Conservation (phyloP, 2,329 filamentous ascomycete species). For the Penicillium rolfsii region DNA sequence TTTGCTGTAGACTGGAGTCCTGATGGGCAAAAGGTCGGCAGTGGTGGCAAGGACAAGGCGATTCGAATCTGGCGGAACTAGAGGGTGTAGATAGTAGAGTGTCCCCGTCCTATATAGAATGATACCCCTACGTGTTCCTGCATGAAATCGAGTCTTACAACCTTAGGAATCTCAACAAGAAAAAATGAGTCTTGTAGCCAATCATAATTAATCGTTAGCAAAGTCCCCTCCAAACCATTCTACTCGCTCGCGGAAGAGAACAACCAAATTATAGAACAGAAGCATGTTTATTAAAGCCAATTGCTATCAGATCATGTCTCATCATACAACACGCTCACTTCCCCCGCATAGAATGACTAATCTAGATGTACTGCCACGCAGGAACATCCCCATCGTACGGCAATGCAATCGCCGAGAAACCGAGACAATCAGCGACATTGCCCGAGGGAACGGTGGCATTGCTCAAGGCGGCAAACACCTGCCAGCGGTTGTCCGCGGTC, state of each 20-base stretch:
- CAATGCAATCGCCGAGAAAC: conserved; percentile 44
- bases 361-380: conserved; percentile 49
- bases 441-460: conserved; percentile 48
- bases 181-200: neutral
- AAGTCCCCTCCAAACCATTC: neutral
- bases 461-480: conserved; percentile 48
- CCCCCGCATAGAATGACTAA: neutral
- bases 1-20: conserved; percentile 95
- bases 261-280: no score
- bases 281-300: neutral
- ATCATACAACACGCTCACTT: neutral
- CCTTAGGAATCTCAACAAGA: neutral
- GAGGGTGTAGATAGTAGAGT: conserved; percentile 16
- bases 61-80: conserved; percentile 68
- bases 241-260: neutral
- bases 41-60: conserved; percentile 88
- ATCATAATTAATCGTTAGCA: neutral
- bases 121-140: conserved; percentile 25
- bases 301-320: neutral
- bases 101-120: conserved; percentile 18
- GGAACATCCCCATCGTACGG: conserved; percentile 32
- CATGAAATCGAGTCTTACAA: neutral
- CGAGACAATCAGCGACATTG: conserved; percentile 43
- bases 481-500: conserved; percentile 36
- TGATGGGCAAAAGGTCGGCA: conserved; percentile 84